Base-by-base conservation (phyloP, 305 asterid species). In the Fraxinus xanthoxyloides region DNA sequence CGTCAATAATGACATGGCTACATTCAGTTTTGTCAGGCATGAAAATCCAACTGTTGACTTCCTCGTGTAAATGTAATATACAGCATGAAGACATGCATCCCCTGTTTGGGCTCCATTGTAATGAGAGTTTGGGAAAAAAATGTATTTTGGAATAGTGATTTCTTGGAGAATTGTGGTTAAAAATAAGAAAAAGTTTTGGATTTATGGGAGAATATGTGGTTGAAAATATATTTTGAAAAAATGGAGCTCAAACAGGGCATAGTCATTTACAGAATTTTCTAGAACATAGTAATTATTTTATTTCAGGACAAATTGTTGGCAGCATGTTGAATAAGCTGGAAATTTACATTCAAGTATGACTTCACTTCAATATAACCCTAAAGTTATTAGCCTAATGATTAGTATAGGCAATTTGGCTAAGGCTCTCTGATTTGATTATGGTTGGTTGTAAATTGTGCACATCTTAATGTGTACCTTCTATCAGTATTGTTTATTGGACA, bases 11-110 rank as follows among this genome's bases (percentile, higher is more conserved):
- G 34, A 63, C 32, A 5, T 59, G 69, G 69, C 69, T 0, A 7
- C 28, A 2, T 21, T 19, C n/a, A 63, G 15, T 63, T 63, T 23
- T 63, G 34, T 24, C 19, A 63, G 34, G 72, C 72, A 63, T 74
- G 84, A 77, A 69, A 48, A 61, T 81, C 69, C 82, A 74, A 54
- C 70, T 28, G 77, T 76, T 85, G 31, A 43, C 43, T 72, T 59
- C 31, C 65, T 61, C 63, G 26, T 67, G 70, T 43, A 80, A 82
- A 80, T 77, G 77, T 54, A 30, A 81, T 76, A 32, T 78, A 73
- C 75, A 61, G 43, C 56, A 61, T 30, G 84, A 76, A 70, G 80
- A 32, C 81, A 38, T 78, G 81, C 46, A 43, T 43, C 51, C 51
- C 17, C 17, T 43, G 51, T 43, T 43, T 43, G 51, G 51, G 51